Evolutionary conservation across 2,329 filamentous ascomycete genomes (phyloP).

Genomic region (Alternaria infectoria): DNA sequence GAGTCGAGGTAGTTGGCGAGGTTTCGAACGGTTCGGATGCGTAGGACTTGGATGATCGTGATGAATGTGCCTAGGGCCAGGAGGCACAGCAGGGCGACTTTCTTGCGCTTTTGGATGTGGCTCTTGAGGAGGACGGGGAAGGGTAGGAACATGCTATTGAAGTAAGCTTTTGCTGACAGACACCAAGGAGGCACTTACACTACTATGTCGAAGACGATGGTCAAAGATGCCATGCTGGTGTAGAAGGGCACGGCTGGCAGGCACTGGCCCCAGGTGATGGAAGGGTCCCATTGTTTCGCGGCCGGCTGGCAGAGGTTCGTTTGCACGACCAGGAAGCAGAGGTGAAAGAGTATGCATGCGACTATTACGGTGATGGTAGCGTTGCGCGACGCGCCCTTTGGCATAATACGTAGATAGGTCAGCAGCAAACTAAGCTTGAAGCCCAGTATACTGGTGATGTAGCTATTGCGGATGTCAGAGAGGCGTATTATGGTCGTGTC

Average conservation of each 20-base stretch:
- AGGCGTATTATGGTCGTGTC: background rate
- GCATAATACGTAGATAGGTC: conserved; percentile 23
- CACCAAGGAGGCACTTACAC: conserved; percentile 4
- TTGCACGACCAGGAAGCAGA: conserved; percentile 18
- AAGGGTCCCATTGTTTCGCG: conserved; percentile 20
- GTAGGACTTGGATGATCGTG: conserved; percentile 21
- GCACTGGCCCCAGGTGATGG: conserved; percentile 16
- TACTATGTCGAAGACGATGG: conserved; percentile 15
- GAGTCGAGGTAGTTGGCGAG: conserved; percentile 24
- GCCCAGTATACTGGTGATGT: conserved; percentile 22
- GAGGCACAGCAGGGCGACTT: conserved; percentile 14
- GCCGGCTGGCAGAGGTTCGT: conserved; percentile 21
- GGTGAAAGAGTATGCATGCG: conserved; percentile 16
- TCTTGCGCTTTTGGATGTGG: conserved; percentile 20
- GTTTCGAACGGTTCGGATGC: conserved; percentile 17
- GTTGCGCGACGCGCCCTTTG: conserved; percentile 15
- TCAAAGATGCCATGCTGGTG: conserved; percentile 20
- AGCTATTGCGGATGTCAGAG: conserved; percentile 5
- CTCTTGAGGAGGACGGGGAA: conserved; percentile 18
- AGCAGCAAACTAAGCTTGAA: conserved; percentile 22
- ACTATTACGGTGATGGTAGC: conserved; percentile 15
- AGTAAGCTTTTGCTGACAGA: background rate
- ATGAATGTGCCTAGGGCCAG: conserved; percentile 21
- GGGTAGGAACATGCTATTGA: conserved; percentile 18
- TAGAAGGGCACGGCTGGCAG: conserved; percentile 20